Percentiles rank a stretch among this genome's conserved stretches.
These are phyloP conservation scores for Quercus rubra DNA, from an alignment of 306 rosid species.

Conservation along the genomic window DNA sequence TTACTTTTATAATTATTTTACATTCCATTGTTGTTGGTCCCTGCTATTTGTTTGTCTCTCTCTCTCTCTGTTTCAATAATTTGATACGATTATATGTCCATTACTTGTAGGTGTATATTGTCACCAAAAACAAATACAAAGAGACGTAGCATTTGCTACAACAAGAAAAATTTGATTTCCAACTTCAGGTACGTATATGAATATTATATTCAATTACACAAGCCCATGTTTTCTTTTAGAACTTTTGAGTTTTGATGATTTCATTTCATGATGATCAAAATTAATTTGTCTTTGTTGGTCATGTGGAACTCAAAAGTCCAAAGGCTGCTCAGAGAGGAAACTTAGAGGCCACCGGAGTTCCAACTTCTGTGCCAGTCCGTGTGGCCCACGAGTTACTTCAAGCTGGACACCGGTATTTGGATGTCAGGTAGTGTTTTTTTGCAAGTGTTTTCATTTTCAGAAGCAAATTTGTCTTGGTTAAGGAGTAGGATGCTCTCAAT, in stretches of 20 bases:
- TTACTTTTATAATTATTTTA: neutral
- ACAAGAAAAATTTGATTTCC: neutral
- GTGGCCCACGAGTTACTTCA: constrained; percentile 80
- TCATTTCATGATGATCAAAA: neutral
- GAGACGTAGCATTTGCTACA: neutral
- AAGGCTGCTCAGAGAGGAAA: constrained; percentile 42
- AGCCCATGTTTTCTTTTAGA: neutral
- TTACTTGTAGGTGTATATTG: neutral
- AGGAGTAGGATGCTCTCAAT: neutral
- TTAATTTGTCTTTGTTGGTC: neutral
- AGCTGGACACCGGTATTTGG: constrained; percentile 90
- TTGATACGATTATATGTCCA: neutral
- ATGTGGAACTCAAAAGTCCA: constrained; percentile 27
- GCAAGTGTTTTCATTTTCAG: neutral
- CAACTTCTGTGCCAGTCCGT: constrained; percentile 84
- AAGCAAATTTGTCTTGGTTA: neutral
- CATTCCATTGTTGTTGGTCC: neutral
- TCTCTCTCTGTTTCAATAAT: neutral
- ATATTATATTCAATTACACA: too few relatives aligned
- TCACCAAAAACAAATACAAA: neutral
- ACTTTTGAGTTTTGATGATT: neutral
- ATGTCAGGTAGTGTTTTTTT: constrained; percentile 54
- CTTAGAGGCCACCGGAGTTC: constrained; percentile 48
- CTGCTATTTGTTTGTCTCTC: too few relatives aligned
- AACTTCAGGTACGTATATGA: constrained; percentile 16